Percentiles rank a stretch among this genome's conserved stretches.
phyloP scores from a whole-genome alignment of 2,329 filamentous ascomycete species.

The Emmonsiellopsis sp. region DNA sequence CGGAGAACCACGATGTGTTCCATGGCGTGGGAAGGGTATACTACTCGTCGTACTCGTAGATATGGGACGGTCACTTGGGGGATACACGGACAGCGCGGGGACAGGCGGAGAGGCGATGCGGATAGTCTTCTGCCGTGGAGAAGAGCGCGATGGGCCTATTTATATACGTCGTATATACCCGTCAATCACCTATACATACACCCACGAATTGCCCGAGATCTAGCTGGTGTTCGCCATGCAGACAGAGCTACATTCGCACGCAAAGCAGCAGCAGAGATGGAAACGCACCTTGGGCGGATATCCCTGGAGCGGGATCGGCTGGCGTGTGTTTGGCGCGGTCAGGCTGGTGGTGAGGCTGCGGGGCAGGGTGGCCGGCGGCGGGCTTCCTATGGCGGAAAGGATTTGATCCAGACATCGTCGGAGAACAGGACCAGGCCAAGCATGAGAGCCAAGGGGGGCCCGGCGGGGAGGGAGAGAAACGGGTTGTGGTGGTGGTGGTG shows the following conservation, averaged over 20 bases:
- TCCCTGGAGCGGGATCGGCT: neutral
- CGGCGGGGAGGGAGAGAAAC: slow-evolving; percentile 10
- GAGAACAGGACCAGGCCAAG: slow-evolving; percentile 16
- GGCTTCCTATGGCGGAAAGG: slow-evolving; percentile 39
- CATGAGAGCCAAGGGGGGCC: slow-evolving; percentile 19
- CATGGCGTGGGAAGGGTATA: slow-evolving; percentile 1
- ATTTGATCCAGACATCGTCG: slow-evolving; percentile 40
- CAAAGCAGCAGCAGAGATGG: too few species aligned
- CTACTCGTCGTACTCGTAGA: slow-evolving; percentile 9
- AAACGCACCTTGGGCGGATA: neutral
- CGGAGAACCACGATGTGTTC: slow-evolving; percentile 8
- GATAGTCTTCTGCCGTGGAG: slow-evolving; percentile 13
- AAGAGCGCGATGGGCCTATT: slow-evolving; percentile 4
- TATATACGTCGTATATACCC: slow-evolving; percentile 2
- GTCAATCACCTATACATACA: neutral
- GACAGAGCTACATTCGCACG: neutral
- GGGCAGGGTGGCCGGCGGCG: slow-evolving; percentile 15
- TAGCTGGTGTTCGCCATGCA: neutral
- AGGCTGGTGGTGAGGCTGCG: neutral
- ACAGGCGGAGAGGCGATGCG: slow-evolving; percentile 32
- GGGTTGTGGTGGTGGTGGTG: slow-evolving; percentile 11
- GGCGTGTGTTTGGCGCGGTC: neutral
- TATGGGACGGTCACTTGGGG: neutral
- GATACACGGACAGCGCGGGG: slow-evolving; percentile 16
- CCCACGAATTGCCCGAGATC: neutral